Evolutionary conservation across 2,329 filamentous ascomycete genomes (phyloP), one percentile per base, ranked within the genome.

Genomic region (Penicillium sp.): DNA sequence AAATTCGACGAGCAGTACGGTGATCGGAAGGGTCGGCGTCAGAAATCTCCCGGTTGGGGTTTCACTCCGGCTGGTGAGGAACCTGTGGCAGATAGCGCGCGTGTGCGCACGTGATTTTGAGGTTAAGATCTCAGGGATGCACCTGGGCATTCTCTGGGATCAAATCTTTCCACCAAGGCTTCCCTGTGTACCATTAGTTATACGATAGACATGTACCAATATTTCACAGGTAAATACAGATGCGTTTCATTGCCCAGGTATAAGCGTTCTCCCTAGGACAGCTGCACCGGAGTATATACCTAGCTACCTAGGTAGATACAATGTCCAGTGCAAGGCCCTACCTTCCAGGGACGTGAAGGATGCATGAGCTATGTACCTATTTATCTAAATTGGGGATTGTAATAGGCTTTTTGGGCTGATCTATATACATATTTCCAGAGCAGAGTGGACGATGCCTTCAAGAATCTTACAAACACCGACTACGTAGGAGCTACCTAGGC

Each of bases 1-100:
- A 95, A 95, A 72, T 98, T 97, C 65, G 93, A 98, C 66, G 89
- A 95, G 72, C 87, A 92, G 68, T 98, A 91, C 67, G 92, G 93
- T 24, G 90, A 95, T 66, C 81, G 86, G 31, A 86, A 82, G 63
- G 81, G 80, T 1, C 80, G 81, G 59, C 80, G 81, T 64, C 82
- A 81, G 66, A 83, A 81, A 69, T 82, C 69, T 24, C 58, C 67
- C 8, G 72, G 73, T 0, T 78, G 76, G 67, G 79, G 79, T 3
- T 81, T 81, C 59, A 67, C 68, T 18, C 69, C 69, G 2, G 58
- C 54, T 18, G 62, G 64, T 18, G 62, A 66, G 7, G 65, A 69
- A 27, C 52, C 62, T 38, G 59, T 52, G 20, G 49, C 62, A 15
- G 71, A 75, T 46, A 65, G 69, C 9, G 68, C 69, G 32, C 72